Evolutionary conservation across 768 basidiomycete species (phyloP).

Genomic region (Sistotremastrum niveocremeum): DNA sequence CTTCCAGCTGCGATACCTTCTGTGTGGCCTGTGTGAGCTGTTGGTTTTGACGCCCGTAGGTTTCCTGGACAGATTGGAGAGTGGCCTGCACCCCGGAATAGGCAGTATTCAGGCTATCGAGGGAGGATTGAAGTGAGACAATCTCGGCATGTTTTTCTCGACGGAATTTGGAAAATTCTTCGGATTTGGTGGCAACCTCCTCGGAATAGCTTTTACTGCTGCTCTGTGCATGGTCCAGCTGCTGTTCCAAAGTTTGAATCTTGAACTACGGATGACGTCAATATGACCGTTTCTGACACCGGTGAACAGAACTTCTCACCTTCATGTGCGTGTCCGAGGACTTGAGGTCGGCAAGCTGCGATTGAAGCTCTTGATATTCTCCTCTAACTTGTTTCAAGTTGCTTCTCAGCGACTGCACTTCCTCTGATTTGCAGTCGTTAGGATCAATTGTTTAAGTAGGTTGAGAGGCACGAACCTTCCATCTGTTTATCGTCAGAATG

Average conservation of each 20-base stretch:
- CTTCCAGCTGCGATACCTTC: slow-evolving; percentile 60
- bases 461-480: slow-evolving; percentile 40
- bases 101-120: slow-evolving; percentile 59
- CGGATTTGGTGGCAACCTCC: slow-evolving; percentile 60
- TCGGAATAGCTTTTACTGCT: slow-evolving; percentile 60
- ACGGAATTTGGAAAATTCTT: slow-evolving; percentile 75
- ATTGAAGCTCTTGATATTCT: slow-evolving; percentile 55
- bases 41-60: slow-evolving; percentile 56
- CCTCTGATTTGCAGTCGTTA: slow-evolving; percentile 32
- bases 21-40: slow-evolving; percentile 68
- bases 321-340: slow-evolving; percentile 67
- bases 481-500: slow-evolving; percentile 63
- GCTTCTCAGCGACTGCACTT: slow-evolving; percentile 51
- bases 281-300: not conserved
- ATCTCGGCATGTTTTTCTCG: slow-evolving; percentile 72
- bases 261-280: slow-evolving; percentile 48
- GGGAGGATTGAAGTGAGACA: slow-evolving; percentile 57
- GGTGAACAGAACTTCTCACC: slow-evolving; percentile 22
- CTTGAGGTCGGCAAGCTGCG: slow-evolving; percentile 56
- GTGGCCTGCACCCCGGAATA: slow-evolving; percentile 53
- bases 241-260: slow-evolving; percentile 70
- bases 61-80: slow-evolving; percentile 58
- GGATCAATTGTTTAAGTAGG: slow-evolving; percentile 3
- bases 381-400: slow-evolving; percentile 65
- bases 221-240: slow-evolving; percentile 60